Percentiles rank a stretch among this genome's conserved stretches.
Conservation (phyloP, 441 rosid species). For the Aquilaria agallochum region DNA sequence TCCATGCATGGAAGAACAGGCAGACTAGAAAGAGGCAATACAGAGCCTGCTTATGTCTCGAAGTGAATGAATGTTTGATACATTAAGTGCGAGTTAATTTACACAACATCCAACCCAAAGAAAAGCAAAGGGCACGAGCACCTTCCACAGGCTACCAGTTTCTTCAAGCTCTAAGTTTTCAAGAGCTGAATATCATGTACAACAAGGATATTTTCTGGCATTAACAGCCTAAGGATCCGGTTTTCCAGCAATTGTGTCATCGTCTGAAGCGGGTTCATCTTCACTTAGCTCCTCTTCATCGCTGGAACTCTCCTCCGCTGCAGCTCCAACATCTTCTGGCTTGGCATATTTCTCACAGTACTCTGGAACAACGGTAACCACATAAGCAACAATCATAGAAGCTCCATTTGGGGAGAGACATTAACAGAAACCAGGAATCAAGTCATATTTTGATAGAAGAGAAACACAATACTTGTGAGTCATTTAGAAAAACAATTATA, state of each 20-base stretch:
- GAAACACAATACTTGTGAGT: no score
- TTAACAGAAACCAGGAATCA: background rate
- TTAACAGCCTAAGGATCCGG: slow-evolving; percentile 47
- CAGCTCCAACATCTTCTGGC: slow-evolving; percentile 51
- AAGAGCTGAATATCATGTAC: slow-evolving; percentile 35
- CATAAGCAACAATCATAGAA: slow-evolving; percentile 1
- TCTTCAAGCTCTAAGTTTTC: slow-evolving; percentile 23
- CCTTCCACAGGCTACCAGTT: slow-evolving; percentile 31
- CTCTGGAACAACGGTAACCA: slow-evolving; percentile 31
- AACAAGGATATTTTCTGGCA: slow-evolving; percentile 19
- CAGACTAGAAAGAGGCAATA: background rate
- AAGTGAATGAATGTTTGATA: slow-evolving; percentile 24
- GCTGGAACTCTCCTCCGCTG: slow-evolving; percentile 56
- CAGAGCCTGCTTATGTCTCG: slow-evolving; percentile 9
- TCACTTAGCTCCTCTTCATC: slow-evolving; percentile 93
- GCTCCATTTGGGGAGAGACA: background rate
- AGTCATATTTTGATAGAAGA: no score
- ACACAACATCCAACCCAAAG: slow-evolving; percentile 37
- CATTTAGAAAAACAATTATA: no score
- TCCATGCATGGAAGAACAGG: slow-evolving; percentile 11
- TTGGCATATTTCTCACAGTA: slow-evolving; percentile 85
- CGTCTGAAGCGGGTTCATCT: slow-evolving; percentile 67
- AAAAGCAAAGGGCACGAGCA: slow-evolving; percentile 18
- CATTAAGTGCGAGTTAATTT: slow-evolving; percentile 29
- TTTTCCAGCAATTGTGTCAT: slow-evolving; percentile 72